phyloP scores from a whole-genome alignment of 1,284 basidiomycete genomes.

The Rhodofomes roseus region DNA sequence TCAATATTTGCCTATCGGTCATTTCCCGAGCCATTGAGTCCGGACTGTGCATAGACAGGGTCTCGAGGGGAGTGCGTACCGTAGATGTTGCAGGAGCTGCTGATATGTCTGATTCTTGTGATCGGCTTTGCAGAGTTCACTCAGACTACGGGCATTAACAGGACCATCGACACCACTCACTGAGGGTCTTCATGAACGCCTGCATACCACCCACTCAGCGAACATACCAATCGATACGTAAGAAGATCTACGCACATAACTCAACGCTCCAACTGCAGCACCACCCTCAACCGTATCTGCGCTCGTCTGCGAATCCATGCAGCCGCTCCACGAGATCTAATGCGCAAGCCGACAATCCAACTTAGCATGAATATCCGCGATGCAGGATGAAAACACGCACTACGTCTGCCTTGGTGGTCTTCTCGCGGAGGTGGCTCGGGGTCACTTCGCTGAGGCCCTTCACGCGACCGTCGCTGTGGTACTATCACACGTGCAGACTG shows the following conservation, averaged over 20 bases:
- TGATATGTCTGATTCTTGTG: conserved; percentile 74
- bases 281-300: conserved; percentile 86
- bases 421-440: conserved; percentile 28
- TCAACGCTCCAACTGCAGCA: conserved; percentile 87
- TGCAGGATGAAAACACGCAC: conserved; percentile 26
- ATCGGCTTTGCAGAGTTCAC: conserved; percentile 30
- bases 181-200: conserved; percentile 69
- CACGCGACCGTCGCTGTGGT: conserved; percentile 54
- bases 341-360: neutral
- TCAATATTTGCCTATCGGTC: conserved; percentile 46
- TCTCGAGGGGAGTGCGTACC: conserved; percentile 37
- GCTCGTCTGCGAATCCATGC: conserved; percentile 91
- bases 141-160: neutral
- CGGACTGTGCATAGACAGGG: too few species aligned
- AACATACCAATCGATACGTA: neutral
- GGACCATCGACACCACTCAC: conserved; percentile 26
- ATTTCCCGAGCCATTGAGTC: neutral
- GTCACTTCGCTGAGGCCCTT: conserved; percentile 46
- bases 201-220: conserved; percentile 20
- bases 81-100: conserved; percentile 65
- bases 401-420: conserved; percentile 49
- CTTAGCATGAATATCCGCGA: neutral
- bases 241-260: conserved; percentile 46
- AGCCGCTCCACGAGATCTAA: conserved; percentile 84
- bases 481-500: conserved; percentile 35